A percentile compares a stretch with the other conserved stretches of the same genome.
Conservation (phyloP, 2,329 filamentous ascomycete species). For the Xylariales sp. region DNA sequence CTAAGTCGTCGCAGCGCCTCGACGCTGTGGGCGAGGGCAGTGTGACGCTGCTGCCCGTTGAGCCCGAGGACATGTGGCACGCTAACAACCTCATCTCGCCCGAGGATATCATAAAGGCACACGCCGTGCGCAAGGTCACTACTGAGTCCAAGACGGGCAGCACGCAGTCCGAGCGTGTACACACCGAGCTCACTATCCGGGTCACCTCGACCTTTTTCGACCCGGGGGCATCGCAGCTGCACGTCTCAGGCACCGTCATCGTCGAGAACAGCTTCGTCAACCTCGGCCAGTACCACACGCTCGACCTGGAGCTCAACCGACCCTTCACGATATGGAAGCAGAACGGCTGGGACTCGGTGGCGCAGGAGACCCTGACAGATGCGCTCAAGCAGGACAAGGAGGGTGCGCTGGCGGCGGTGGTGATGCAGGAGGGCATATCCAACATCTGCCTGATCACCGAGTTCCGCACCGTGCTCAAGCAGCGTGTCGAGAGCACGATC, state of each 20-base stretch:
- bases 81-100: constrained; percentile 56
- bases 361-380: constrained; percentile 71
- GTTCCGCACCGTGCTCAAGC: constrained; percentile 71
- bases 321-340: constrained; percentile 86
- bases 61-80: constrained; percentile 51
- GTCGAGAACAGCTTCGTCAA: constrained; percentile 49
- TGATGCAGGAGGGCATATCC: constrained; percentile 86
- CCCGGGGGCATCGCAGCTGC: constrained; percentile 48
- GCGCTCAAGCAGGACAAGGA: constrained; percentile 74
- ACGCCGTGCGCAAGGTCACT: constrained; percentile 52
- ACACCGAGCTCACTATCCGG: constrained; percentile 52
- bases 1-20: constrained; percentile 30
- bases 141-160: constrained; percentile 41
- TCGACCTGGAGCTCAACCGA: constrained; percentile 81
- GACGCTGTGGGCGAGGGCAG: constrained; percentile 31
- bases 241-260: constrained; percentile 50
- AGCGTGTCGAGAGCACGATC: constrained; percentile 62
- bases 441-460: constrained; percentile 82
- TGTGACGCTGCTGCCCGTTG: constrained; percentile 33
- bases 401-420: constrained; percentile 81
- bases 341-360: constrained; percentile 86
- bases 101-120: constrained; percentile 49
- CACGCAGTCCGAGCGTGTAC: constrained; percentile 45
- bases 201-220: constrained; percentile 57
- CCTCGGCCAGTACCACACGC: constrained; percentile 54